Base-by-base conservation (phyloP, 768 basidiomycete genomes). In the Suillus paluster region DNA sequence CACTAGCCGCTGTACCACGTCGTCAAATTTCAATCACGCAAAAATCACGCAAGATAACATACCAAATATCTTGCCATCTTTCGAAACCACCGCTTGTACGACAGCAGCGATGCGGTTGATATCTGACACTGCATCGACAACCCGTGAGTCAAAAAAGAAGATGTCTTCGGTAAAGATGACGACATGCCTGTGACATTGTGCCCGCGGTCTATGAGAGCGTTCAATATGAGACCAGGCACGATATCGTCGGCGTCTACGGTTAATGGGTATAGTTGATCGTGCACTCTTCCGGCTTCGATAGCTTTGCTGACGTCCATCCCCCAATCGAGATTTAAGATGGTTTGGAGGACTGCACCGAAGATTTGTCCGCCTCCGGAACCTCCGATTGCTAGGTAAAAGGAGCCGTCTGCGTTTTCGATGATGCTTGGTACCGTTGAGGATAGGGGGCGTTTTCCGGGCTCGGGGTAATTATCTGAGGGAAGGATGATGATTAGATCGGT, bases 341-440 rank as follows among this genome's bases (percentile, higher is more conserved):
- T 85, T 73, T 98, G 95, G 55, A 93, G 85, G 11, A 96, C 73
- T 1, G 93, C 77, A 1, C 86, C 80, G 71, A 97, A 92, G 59
- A 99, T 98, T 30, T 89, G 83, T 4, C 90, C 87, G 30, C 97
- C 96, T 9, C 97, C 97, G 0, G 94, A 88, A 15, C 89, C 97
- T 49, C 97, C 97, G 42, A 94, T 69, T 1, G 87, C 86, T 15
- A 89, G 76, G 69, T 86, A 87, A 64, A 96, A 84, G 0, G 88
- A 83, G 7, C 92, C 93, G 65, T 95, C 84, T 0, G 75, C 71
- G 64, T 92, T 68, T 69, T 97, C 94, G 11, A 98, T 72, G 63
- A 99, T 94, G 0, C 86, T 85, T 0, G 97, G 91, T 3, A 81
- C 73, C 0, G 83, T 97, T 1, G 95, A 97, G 0, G 95, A 97